A percentile compares a stretch with the other conserved stretches of the same genome.
phyloP scores from a whole-genome alignment of 2,329 filamentous ascomycete genomes.

The Elsinoe fawcettii region DNA sequence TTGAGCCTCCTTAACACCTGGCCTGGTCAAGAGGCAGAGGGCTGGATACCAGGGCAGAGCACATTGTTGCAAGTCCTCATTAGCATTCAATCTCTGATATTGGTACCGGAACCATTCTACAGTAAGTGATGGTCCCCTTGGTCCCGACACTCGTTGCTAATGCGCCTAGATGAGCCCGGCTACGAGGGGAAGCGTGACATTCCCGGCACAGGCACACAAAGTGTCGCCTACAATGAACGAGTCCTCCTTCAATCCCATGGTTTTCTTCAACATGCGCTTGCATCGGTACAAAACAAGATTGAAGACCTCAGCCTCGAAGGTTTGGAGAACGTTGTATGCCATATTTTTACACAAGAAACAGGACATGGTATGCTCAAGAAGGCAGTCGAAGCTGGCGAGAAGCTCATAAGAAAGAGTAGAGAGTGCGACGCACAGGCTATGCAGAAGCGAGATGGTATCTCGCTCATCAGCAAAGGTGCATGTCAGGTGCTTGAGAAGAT shows the following conservation, averaged over 20 bases:
- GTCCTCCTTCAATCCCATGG: constrained; percentile 45
- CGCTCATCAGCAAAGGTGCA: constrained; percentile 42
- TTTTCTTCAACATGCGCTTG: constrained; percentile 35
- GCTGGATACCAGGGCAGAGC: constrained; percentile 46
- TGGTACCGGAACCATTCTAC: constrained; percentile 55
- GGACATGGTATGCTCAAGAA: constrained; percentile 36
- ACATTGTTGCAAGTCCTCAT: constrained; percentile 52
- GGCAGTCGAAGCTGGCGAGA: constrained; percentile 37
- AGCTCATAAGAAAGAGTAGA: constrained; percentile 34
- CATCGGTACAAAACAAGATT: not conserved
- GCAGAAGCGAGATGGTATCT: constrained; percentile 37
- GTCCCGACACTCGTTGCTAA: not conserved
- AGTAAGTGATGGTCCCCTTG: constrained; percentile 33
- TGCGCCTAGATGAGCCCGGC: constrained; percentile 47
- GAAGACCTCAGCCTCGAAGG: constrained; percentile 29
- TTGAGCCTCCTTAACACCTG: constrained; percentile 53
- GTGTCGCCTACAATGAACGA: constrained; percentile 46
- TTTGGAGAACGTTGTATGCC: constrained; percentile 45
- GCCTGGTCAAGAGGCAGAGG: constrained; percentile 46
- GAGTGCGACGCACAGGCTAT: constrained; percentile 23
- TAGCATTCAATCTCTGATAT: constrained; percentile 49
- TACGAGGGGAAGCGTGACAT: constrained; percentile 44
- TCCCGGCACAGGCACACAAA: constrained; percentile 39
- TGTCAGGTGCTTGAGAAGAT: constrained; percentile 21
- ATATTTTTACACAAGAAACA: constrained; percentile 39